Conservation (phyloP, 1,284 basidiomycete species). For the Cryptococcus sp. region DNA sequence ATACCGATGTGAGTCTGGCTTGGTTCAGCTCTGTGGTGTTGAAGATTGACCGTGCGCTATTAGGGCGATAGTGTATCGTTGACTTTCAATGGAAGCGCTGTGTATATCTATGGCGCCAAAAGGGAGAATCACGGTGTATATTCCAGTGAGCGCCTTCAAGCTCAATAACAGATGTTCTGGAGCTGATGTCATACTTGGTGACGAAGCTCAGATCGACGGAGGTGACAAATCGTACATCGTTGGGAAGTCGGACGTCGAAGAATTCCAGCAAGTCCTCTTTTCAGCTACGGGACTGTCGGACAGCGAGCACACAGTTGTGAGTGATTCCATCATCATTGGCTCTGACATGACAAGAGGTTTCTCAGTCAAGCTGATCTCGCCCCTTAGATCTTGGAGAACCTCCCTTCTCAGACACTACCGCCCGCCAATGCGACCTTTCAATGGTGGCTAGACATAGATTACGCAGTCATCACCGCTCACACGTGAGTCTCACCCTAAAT, state of each 20-base stretch:
- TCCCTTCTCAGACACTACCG: no score
- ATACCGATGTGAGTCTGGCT: neutral
- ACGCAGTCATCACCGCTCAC: slow-evolving; percentile 8
- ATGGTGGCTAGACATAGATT: slow-evolving; percentile 22
- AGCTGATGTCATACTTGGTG: neutral
- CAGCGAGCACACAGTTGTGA: slow-evolving; percentile 22
- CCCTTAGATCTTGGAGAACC: neutral
- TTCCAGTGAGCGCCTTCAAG: slow-evolving; percentile 12
- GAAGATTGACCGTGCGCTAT: neutral
- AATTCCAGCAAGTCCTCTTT: slow-evolving; percentile 18
- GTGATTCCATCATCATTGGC: neutral
- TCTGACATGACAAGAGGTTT: no score
- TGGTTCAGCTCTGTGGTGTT: neutral
- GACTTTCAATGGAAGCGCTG: slow-evolving; percentile 33
- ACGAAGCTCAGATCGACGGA: slow-evolving; percentile 18
- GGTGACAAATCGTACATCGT: slow-evolving; percentile 9
- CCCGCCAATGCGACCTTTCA: slow-evolving; percentile 6
- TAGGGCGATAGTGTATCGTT: slow-evolving; percentile 29
- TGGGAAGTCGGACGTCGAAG: slow-evolving; percentile 1
- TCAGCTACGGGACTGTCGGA: slow-evolving; percentile 9
- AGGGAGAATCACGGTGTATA: slow-evolving; percentile 30
- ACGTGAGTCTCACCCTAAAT: slow-evolving; percentile 4
- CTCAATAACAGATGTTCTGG: neutral
- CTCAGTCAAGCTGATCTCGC: no score
- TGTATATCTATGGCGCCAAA: slow-evolving; percentile 27